A percentile compares a stretch with the other conserved stretches of the same genome.
These are phyloP conservation scores for Corylus americana DNA, from an alignment of 306 rosid genomes.

Conservation along the genomic window DNA sequence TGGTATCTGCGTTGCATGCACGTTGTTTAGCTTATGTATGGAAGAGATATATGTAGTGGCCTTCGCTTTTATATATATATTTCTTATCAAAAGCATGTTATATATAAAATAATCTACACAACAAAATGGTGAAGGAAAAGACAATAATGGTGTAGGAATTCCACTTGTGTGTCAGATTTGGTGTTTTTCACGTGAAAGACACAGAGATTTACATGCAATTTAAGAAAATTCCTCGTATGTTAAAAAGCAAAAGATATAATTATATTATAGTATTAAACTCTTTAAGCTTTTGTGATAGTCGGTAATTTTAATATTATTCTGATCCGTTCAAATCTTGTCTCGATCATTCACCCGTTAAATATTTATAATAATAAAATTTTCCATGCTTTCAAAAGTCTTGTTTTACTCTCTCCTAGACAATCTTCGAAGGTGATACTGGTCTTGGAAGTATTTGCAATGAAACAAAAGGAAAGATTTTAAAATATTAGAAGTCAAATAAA, in stretches of 20 bases:
- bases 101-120: not conserved
- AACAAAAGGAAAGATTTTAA: not conserved
- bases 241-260: no score
- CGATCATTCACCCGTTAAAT: no score
- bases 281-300: no score
- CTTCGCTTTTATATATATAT: not conserved
- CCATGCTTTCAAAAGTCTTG: not conserved
- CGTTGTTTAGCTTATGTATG: not conserved
- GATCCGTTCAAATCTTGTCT: no score
- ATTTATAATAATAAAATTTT: not conserved
- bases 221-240: not conserved
- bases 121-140: not conserved
- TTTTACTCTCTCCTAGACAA: constrained; percentile 10
- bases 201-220: not conserved
- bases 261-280: no score
- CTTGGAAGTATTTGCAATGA: constrained; percentile 17
- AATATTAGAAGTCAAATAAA: constrained; percentile 24
- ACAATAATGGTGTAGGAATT: not conserved
- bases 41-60: not conserved
- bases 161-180: not conserved
- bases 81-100: not conserved
- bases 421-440: constrained; percentile 20
- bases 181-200: not conserved
- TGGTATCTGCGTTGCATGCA: not conserved
- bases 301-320: no score